phyloP scores from a whole-genome alignment of 345 rosid genomes.

The Trapa incisa region DNA sequence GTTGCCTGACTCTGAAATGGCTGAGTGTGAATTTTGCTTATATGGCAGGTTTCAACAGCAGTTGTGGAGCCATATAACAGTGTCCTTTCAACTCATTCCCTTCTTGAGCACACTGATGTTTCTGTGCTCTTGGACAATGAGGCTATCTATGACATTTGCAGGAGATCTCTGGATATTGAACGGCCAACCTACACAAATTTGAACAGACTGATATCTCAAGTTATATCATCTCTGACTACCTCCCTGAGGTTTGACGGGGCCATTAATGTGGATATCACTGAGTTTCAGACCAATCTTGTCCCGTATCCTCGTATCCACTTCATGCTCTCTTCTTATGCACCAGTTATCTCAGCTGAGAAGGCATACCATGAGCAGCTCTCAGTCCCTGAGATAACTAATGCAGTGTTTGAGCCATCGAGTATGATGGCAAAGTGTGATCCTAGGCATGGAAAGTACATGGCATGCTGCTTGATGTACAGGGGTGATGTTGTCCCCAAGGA shows the following conservation, averaged over 20 bases:
- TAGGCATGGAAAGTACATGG: constrained; percentile 61
- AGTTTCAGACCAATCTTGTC: constrained; percentile 60
- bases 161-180: constrained; percentile 49
- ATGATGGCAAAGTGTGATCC: constrained; percentile 76
- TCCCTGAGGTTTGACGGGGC: constrained; percentile 57
- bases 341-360: constrained; percentile 58
- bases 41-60: constrained; percentile 29
- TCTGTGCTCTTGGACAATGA: constrained; percentile 61
- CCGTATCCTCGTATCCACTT: constrained; percentile 63
- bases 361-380: constrained; percentile 60
- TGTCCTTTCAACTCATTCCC: constrained; percentile 57
- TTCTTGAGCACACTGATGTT: constrained; percentile 59
- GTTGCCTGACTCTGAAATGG: neutral
- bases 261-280: constrained; percentile 55
- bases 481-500: constrained; percentile 65
- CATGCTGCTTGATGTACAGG: constrained; percentile 63
- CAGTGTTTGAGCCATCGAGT: constrained; percentile 57
- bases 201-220: constrained; percentile 58
- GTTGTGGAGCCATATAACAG: constrained; percentile 65
- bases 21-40: neutral
- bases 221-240: constrained; percentile 53
- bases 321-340: constrained; percentile 62
- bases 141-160: constrained; percentile 59
- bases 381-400: constrained; percentile 55
- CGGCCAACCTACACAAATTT: constrained; percentile 58